Conservation (phyloP, 176 grass and related monocot genomes). For the Musa troglodytarum region DNA sequence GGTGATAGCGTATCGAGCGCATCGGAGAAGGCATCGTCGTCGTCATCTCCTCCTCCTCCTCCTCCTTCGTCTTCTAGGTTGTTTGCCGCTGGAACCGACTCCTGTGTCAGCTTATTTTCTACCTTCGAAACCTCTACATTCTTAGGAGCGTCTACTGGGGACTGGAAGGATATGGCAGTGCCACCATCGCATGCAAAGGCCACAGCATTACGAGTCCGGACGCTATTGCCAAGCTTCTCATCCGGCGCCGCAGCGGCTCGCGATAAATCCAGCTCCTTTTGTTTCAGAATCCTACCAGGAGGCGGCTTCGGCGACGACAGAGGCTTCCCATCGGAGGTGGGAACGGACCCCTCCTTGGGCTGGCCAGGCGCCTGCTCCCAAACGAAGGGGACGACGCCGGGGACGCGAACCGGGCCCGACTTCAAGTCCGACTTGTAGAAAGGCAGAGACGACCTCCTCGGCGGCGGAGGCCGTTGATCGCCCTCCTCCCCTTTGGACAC, state of each 20-base stretch:
- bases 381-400: slow-evolving; percentile 68
- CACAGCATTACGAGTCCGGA: background rate
- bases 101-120: background rate
- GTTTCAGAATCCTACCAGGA: background rate
- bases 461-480: background rate
- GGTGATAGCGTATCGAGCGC: slow-evolving; percentile 75
- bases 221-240: background rate
- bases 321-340: slow-evolving; percentile 7
- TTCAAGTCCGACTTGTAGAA: slow-evolving; percentile 39
- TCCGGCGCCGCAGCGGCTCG: background rate
- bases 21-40: slow-evolving; percentile 86
- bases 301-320: slow-evolving; percentile 12
- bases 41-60: slow-evolving; percentile 31
- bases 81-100: background rate
- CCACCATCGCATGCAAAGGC: background rate
- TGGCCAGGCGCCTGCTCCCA: slow-evolving; percentile 84
- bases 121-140: slow-evolving; percentile 1
- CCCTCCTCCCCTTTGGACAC: background rate
- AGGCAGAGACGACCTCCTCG: slow-evolving; percentile 31
- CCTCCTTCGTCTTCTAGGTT: slow-evolving; percentile 6
- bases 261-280: background rate
- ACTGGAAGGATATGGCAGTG: background rate
- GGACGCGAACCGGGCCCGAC: slow-evolving; percentile 59
- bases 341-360: slow-evolving; percentile 54
- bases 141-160: background rate